phyloP scores from a whole-genome alignment of 2,329 filamentous ascomycete genomes.

The Monilinia fructicola region DNA sequence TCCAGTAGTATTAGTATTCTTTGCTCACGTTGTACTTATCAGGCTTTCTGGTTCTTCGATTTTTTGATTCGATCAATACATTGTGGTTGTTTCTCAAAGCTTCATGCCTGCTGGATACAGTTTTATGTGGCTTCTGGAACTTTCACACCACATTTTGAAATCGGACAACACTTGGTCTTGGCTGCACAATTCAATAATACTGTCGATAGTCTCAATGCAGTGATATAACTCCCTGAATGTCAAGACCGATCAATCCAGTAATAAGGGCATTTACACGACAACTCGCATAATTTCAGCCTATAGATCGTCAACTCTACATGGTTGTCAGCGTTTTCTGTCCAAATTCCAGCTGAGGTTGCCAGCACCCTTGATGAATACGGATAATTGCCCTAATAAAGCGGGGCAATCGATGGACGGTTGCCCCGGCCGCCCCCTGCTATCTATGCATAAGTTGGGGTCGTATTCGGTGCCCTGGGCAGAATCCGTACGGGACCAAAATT shows the following conservation, averaged over 20 bases:
- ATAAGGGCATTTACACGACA: background rate
- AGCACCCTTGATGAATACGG: background rate
- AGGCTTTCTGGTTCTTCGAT: too few species aligned
- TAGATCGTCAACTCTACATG: background rate
- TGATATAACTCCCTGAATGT: constrained; percentile 20
- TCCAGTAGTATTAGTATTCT: background rate
- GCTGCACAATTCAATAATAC: constrained; percentile 55
- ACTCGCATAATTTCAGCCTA: background rate
- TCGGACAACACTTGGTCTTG: background rate
- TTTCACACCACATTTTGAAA: background rate
- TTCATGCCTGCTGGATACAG: background rate
- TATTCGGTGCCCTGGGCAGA: background rate
- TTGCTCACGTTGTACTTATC: background rate
- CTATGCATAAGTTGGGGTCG: background rate
- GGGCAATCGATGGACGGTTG: constrained; percentile 6
- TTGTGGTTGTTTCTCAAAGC: background rate
- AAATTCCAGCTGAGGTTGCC: too few species aligned
- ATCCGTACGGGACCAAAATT: too few species aligned
- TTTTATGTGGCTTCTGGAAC: background rate
- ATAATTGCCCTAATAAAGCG: constrained; percentile 13
- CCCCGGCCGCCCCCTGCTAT: too few species aligned
- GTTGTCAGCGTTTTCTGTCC: constrained; percentile 21
- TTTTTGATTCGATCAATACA: background rate
- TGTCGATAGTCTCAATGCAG: constrained; percentile 33
- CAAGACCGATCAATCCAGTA: constrained; percentile 21